Evolutionary conservation across 805 yeast genomes (phyloP).

Genomic region (Yamadazyma endophytica): DNA sequence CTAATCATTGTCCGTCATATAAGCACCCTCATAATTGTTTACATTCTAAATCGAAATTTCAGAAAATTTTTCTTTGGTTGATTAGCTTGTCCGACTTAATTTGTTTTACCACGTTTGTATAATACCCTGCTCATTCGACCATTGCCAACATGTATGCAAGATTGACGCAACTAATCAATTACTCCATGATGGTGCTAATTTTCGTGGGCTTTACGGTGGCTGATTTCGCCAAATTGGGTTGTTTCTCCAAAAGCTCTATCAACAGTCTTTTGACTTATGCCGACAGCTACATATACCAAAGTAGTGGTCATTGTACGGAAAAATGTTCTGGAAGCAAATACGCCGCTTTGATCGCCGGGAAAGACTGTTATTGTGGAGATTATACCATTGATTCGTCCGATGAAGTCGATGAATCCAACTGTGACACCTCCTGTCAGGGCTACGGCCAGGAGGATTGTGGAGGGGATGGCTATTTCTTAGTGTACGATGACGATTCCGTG

Average conservation of each 20-base stretch:
- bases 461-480: constrained; percentile 28
- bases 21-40: no score
- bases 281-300: constrained; percentile 55
- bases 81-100: no score
- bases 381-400: constrained; percentile 19
- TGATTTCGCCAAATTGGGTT: constrained; percentile 17
- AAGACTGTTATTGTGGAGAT: constrained; percentile 38
- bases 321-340: constrained; percentile 45
- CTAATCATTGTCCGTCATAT: no score
- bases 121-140: no score
- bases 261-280: constrained; percentile 27
- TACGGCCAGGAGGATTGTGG: constrained; percentile 37
- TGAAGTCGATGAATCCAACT: constrained; percentile 23
- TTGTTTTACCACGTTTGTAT: no score
- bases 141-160: no score
- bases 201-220: constrained; percentile 4
- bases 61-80: no score
- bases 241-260: constrained; percentile 24
- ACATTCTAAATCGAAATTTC: constrained; percentile 1
- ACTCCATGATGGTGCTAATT: no score
- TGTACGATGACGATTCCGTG: constrained; percentile 20
- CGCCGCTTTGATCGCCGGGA: constrained; percentile 32
- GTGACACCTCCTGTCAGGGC: constrained; percentile 32
- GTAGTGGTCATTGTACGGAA: constrained; percentile 52
- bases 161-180: no score